These are phyloP conservation scores for Thraustochytrium striatum DNA, from an alignment of 352 stramenopile species.

Conservation along the genomic window DNA sequence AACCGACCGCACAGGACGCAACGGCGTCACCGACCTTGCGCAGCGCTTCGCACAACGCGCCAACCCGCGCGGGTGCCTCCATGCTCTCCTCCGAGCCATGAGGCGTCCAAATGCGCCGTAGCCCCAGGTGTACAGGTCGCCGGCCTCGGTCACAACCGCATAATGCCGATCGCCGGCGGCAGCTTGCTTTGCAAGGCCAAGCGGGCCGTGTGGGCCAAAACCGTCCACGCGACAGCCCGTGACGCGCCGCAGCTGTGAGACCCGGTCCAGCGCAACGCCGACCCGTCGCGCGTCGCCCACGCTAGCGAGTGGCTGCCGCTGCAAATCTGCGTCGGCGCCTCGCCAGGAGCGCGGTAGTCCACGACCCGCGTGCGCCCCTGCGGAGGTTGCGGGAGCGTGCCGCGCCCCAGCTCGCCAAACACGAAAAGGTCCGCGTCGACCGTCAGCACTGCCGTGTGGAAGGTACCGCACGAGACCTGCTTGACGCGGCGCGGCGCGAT, in stretches of 20 bases:
- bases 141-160: slow-evolving; percentile 21
- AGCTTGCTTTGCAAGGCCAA: neutral
- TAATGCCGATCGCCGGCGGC: slow-evolving; percentile 4
- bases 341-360: neutral
- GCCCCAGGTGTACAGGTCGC: slow-evolving; percentile 41
- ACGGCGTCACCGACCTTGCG: neutral
- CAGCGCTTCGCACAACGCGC: no score
- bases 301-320: neutral
- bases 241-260: neutral
- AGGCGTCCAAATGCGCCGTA: neutral
- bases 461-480: slow-evolving; percentile 2
- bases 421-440: neutral
- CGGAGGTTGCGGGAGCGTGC: neutral
- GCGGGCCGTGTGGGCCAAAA: neutral
- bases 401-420: neutral
- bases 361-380: neutral
- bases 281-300: neutral
- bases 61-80: neutral
- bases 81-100: neutral
- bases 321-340: neutral
- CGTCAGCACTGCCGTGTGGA: slow-evolving; percentile 6
- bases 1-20: neutral
- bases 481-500: neutral
- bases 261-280: neutral
- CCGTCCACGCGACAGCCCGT: neutral